Base-by-base conservation (phyloP, 2,329 filamentous ascomycete genomes). In the Ophidiomyces ophidiicola region DNA sequence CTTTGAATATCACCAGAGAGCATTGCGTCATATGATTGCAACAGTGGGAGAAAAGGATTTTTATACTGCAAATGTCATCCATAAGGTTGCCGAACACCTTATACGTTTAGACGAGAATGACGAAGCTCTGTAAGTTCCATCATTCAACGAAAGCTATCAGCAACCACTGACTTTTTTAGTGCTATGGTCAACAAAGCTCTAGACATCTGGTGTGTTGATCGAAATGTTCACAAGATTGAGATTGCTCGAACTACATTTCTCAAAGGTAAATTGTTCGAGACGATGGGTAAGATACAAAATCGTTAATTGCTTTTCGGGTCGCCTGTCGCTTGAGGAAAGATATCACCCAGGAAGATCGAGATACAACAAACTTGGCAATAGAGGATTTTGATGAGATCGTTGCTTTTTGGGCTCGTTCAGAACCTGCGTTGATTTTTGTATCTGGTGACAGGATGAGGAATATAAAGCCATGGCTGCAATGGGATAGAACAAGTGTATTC, bases 21-120 rank as follows among this genome's bases (percentile, higher is more conserved):
- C 49, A 10, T 46, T 42, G 39, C 39, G 40, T 6, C 48, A 53
- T 14, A 50, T 49, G 43, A 44, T 37, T 18, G 42, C 25, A 5
- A 53, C 48, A 8, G 41, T 53, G n/a, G 51, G 49, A 2, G 44
- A 53, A 7, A 46, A 50, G 35, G 48, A 53, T 32, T 50, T 51
- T 32, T 48, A 48, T 17, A 55, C 50, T 32, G 48, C 46, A 30
- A 49, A 43, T 38, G 33, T 38, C 2, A 39, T 39, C 20, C 44
- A 50, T 41, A 53, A 53, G 36, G 25, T 54, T 29, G 52, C 50
- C 3, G 46, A 53, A 29, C 51, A 55, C 40, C 20, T 49, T 34
- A 41, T 47, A 6, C 40, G 51, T 31, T 39, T 35, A 21, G 25
- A 25, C 15, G 24, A 8, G 18, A 0, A 19, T 5, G 29, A 43